phyloP scores from a whole-genome alignment of 1,284 basidiomycete genomes.

The Apiotrichum siamense region DNA sequence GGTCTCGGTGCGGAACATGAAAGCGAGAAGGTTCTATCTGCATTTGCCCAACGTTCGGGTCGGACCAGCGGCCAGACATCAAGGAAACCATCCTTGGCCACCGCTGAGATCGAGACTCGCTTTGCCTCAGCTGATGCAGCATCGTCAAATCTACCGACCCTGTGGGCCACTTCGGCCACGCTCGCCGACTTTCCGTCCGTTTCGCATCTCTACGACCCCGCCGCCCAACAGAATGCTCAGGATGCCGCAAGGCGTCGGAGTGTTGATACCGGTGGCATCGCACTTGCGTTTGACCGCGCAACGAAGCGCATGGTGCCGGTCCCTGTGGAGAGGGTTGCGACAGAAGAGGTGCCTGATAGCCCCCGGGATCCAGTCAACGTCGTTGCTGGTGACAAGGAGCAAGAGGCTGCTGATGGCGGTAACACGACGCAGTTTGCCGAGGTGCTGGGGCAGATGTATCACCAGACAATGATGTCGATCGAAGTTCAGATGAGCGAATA shows the following conservation, averaged over 20 bases:
- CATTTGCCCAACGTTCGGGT: constrained; percentile 1
- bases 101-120: not conserved
- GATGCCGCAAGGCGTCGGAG: constrained; percentile 55
- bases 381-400: constrained; percentile 17
- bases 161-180: not conserved
- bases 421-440: constrained; percentile 60
- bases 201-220: not conserved
- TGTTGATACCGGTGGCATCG: constrained; percentile 76
- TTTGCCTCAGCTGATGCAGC: no score
- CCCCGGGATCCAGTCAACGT: not conserved
- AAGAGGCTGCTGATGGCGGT: constrained; percentile 50
- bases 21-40: constrained; percentile 32
- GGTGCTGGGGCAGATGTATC: constrained; percentile 72
- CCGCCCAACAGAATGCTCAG: not conserved
- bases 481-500: constrained; percentile 51
- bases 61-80: no score
- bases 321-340: constrained; percentile 7
- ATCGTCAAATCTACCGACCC: no score
- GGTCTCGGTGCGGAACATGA: constrained; percentile 36
- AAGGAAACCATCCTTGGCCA: no score
- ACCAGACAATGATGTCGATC: constrained; percentile 65
- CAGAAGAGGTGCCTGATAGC: not conserved
- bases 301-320: not conserved
- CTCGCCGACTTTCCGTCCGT: not conserved
- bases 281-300: constrained; percentile 62